A percentile compares a stretch with the other conserved stretches of the same genome.
These are phyloP conservation scores for Naegleria fowleri DNA, from an alignment of 208 protist genomes.

Conservation along the genomic window DNA sequence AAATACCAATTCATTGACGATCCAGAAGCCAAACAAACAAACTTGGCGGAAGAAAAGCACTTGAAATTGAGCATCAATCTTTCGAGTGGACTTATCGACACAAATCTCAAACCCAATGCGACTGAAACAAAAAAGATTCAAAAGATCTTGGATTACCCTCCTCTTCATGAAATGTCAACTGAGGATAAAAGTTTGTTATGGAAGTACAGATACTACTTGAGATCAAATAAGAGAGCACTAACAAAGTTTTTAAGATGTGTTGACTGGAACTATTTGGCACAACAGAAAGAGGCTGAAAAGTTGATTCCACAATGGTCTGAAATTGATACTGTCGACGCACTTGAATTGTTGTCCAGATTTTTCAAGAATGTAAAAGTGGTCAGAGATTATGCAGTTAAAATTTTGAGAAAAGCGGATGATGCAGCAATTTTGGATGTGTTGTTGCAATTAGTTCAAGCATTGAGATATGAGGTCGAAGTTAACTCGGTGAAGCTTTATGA, in stretches of 20 bases:
- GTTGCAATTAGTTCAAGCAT: constrained; percentile 42
- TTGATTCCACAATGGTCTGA: constrained; percentile 25
- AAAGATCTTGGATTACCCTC: not conserved
- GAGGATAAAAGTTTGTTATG: constrained; percentile 82
- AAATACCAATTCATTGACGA: not conserved
- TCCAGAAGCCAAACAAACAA: not conserved
- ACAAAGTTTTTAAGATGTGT: constrained; percentile 81
- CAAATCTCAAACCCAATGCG: constrained; percentile 5
- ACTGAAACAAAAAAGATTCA: constrained; percentile 5
- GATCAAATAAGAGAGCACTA: constrained; percentile 63
- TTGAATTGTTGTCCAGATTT: not conserved
- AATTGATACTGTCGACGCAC: not conserved
- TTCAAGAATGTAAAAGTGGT: not conserved
- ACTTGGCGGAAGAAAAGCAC: constrained; percentile 21
- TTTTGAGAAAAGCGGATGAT: constrained; percentile 36
- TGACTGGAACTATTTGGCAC: constrained; percentile 65
- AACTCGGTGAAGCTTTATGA: constrained; percentile 35
- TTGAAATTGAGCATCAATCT: constrained; percentile 4
- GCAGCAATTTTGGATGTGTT: constrained; percentile 49
- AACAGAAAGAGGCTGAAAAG: constrained; percentile 61
- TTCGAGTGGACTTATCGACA: not conserved
- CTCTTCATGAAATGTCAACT: constrained; percentile 32
- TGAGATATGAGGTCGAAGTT: constrained; percentile 31
- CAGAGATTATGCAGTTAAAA: constrained; percentile 40
- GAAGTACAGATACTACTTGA: constrained; percentile 77